Evolutionary conservation across 2,329 filamentous ascomycete genomes (phyloP).

Genomic region (Sporothrix dimorphospora): DNA sequence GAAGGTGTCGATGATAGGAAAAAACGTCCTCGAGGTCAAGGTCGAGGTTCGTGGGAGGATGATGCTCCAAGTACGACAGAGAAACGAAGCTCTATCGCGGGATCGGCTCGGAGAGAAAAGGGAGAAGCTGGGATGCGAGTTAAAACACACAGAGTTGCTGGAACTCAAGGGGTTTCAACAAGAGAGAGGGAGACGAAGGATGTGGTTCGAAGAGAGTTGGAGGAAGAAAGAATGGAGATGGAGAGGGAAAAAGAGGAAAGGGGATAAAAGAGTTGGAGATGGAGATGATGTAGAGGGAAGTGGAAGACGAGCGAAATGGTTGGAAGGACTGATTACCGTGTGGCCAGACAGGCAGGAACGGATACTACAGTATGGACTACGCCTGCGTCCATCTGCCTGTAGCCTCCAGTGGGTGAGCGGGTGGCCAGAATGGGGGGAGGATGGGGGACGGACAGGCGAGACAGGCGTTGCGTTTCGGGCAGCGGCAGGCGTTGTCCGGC

Average conservation of each 20-base stretch:
- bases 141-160: background rate
- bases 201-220: constrained; percentile 3
- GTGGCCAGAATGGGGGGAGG: constrained; percentile 8
- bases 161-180: background rate
- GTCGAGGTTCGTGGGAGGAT: background rate
- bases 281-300: constrained; percentile 19
- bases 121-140: background rate
- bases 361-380: too few species aligned
- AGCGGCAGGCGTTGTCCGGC: constrained; percentile 28
- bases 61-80: background rate
- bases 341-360: constrained; percentile 26
- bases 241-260: constrained; percentile 9
- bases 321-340: constrained; percentile 28
- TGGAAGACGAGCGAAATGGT: constrained; percentile 28
- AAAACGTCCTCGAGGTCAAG: background rate
- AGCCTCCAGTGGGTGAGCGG: background rate
- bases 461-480: constrained; percentile 25
- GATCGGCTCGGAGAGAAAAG: too few species aligned
- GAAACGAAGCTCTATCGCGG: background rate
- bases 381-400: background rate
- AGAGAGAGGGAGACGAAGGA: constrained; percentile 3
- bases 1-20: constrained; percentile 19
- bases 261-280: constrained; percentile 25
- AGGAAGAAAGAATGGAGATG: background rate
- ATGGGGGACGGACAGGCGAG: constrained; percentile 20